A percentile compares a stretch with the other conserved stretches of the same genome.
Evolutionary conservation across 805 yeast genomes (phyloP).

Genomic region (Hanseniaspora valbyensis): DNA sequence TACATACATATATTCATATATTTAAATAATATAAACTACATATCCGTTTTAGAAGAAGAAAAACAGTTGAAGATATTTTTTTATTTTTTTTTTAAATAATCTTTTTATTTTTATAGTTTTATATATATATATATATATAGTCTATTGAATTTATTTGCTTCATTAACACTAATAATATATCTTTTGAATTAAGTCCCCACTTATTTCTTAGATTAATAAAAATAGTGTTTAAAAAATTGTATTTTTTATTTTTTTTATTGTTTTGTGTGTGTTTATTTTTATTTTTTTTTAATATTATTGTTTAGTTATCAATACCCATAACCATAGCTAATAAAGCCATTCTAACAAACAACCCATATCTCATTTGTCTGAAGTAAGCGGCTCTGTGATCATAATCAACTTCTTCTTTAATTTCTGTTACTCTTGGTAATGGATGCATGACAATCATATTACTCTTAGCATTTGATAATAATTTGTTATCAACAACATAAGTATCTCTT

Average conservation of each 20-base stretch:
- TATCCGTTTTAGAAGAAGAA: too few relatives aligned
- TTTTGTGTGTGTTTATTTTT: neutral
- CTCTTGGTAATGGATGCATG: conserved; percentile 98
- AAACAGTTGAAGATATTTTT: too few relatives aligned
- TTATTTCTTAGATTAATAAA: neutral
- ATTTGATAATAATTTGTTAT: conserved; percentile 76
- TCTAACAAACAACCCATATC: conserved; percentile 94
- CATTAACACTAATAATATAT: neutral
- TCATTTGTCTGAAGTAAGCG: conserved; percentile 99
- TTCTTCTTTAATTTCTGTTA: conserved; percentile 91
- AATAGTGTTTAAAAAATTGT: neutral
- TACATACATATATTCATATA: too few relatives aligned
- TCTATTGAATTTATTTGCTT: neutral
- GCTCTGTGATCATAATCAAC: conserved; percentile 99
- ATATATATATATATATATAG: neutral
- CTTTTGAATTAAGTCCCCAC: conserved; percentile 14
- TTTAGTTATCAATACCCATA: conserved; percentile 75
- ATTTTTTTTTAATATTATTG: too few relatives aligned
- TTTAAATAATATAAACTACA: too few relatives aligned
- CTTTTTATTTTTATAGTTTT: neutral
- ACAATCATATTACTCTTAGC: conserved; percentile 98
- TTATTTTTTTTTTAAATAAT: neutral
- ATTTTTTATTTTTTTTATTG: neutral
- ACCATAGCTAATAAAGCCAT: conserved; percentile 99
- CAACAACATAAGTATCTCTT: conserved; percentile 84